These are phyloP conservation scores for Hura crepitans DNA, from an alignment of 441 rosid species.

Conservation along the genomic window DNA sequence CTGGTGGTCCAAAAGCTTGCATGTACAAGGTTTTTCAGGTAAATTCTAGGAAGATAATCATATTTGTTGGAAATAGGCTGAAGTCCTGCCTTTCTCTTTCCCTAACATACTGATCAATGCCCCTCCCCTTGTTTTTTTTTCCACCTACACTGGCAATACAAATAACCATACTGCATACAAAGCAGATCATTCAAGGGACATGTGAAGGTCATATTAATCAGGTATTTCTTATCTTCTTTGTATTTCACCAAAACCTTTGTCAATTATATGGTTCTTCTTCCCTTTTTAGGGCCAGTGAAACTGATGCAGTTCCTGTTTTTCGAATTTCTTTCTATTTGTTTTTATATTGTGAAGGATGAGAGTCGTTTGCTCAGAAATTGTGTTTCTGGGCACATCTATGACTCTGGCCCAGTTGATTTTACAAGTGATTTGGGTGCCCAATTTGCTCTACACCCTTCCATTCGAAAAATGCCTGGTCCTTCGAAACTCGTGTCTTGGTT, in stretches of 20 bases:
- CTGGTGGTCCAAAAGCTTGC: conserved; percentile 87
- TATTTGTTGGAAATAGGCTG: not conserved
- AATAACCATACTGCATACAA: conserved; percentile 11
- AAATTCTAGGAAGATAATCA: conserved; percentile 3
- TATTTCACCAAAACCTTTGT: not conserved
- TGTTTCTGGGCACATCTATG: conserved; percentile 77
- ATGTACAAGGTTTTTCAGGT: conserved; percentile 86
- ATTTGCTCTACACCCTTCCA: conserved; percentile 59
- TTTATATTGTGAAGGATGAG: conserved; percentile 47
- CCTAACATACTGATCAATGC: not conserved
- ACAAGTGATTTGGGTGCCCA: conserved; percentile 70
- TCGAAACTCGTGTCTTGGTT: conserved; percentile 68
- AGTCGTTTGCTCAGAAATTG: conserved; percentile 62
- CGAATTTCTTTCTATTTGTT: conserved; percentile 8
- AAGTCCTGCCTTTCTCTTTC: not conserved
- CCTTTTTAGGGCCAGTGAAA: not conserved
- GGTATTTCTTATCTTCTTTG: conserved; percentile 35
- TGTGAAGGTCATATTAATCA: conserved; percentile 55
- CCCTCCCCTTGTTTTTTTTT: not conserved
- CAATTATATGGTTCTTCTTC: not conserved
- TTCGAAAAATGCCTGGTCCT: conserved; percentile 65
- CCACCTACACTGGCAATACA: not conserved
- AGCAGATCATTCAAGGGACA: conserved; percentile 67
- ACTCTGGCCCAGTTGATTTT: conserved; percentile 84
- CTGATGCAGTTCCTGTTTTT: conserved; percentile 1